These are phyloP conservation scores for Peniophora sp. DNA, from an alignment of 1,284 basidiomycete genomes.

Conservation along the genomic window DNA sequence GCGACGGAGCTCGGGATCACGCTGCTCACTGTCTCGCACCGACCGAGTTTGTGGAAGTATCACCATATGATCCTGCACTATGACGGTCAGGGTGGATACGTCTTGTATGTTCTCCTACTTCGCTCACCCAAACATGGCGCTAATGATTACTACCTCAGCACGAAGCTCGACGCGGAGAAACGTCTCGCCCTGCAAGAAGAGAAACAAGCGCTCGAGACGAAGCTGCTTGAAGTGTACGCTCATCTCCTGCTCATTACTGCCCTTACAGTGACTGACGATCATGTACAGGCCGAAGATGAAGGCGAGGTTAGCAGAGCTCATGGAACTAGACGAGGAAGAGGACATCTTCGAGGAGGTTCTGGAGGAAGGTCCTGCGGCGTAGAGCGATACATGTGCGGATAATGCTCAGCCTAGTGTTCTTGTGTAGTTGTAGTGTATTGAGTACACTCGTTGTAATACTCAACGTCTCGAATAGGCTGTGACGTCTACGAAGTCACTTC, in stretches of 20 bases:
- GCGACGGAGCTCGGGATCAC: constrained; percentile 86
- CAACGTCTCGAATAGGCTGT: too few species aligned
- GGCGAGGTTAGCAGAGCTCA: constrained; percentile 68
- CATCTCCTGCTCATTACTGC: neutral
- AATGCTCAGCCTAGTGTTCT: neutral
- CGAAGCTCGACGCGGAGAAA: constrained; percentile 87
- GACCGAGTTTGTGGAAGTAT: constrained; percentile 92
- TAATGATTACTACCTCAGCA: constrained; percentile 35
- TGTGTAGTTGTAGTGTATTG: too few species aligned
- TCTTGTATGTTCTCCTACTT: constrained; percentile 54
- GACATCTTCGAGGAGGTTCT: neutral
- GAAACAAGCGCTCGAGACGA: constrained; percentile 79
- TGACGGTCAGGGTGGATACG: constrained; percentile 76
- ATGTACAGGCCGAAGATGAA: constrained; percentile 71
- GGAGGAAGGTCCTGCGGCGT: neutral
- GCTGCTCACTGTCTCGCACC: constrained; percentile 85
- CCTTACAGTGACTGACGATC: neutral
- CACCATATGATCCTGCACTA: constrained; percentile 90
- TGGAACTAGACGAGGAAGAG: constrained; percentile 22
- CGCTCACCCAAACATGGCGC: neutral
- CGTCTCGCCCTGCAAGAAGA: constrained; percentile 90
- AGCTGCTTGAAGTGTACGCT: constrained; percentile 72
- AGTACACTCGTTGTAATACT: too few species aligned
- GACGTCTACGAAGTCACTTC: too few species aligned
- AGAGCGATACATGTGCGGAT: neutral